Evolutionary conservation across 1,284 basidiomycete genomes (phyloP), one percentile per base, ranked within the genome.

Genomic region (Phellinidium pouzarii): DNA sequence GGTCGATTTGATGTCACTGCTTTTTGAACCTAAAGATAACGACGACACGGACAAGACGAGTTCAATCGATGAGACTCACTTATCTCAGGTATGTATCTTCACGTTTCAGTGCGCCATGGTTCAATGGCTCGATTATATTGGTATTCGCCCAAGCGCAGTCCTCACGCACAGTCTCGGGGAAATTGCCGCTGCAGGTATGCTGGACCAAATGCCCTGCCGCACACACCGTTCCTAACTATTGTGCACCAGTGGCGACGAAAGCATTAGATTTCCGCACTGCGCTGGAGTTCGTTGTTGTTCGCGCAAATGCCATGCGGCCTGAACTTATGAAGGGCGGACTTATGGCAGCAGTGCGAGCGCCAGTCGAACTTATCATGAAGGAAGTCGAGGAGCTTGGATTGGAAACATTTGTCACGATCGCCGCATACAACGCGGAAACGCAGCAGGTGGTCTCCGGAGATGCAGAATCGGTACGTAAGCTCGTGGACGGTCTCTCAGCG

Each of bases 141-240:
- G 64, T 4, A 50, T 71, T 17, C 55, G 58, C 3, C 61, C 66
- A 5, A 59, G 63, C 47, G 65, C 65, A 6, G 63, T 69, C 6
- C 59, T 71, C 53, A 65, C 68, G 0, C 66, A 70, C 51, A 68
- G 66, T 50, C 59, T 71, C 3, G 69, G 69, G 26, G 69, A 71
- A 55, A 67, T 71, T 53, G 64, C 68, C 11, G 68, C 66, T n/a
- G 62, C 67, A 54, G 69, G 68, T 68, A 46, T 20, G 62, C 57
- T 14, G 2, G 14, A 3, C 31, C 7, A 50, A 22, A 14, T 36
- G 34, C 29, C 50, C 11, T 48, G 14, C 4, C 26, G 7, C 17
- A 27, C 22, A n/a, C 20, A 11, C 34, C 9, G 20, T 34, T 19
- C 17, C 1, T 27, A 9, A 34, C 60, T 61, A 61, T 8, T 52